Evolutionary conservation across 306 rosid genomes (phyloP).

Genomic region (Urtica urens): DNA sequence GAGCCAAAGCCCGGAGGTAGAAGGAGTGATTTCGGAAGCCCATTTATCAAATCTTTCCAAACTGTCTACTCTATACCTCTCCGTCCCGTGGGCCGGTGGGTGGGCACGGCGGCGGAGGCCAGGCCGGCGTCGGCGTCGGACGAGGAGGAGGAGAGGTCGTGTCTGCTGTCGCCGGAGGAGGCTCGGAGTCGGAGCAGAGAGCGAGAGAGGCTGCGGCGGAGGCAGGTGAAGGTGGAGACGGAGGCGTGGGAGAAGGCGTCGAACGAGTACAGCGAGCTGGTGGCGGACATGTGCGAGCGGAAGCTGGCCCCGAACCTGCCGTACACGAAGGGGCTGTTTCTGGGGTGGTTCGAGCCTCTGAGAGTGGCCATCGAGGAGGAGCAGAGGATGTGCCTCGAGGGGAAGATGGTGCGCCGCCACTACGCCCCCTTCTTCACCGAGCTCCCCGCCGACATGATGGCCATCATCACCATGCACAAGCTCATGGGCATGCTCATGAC

Average conservation of each 20-base stretch:
- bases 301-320: slow-evolving; percentile 90
- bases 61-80: slow-evolving; percentile 7
- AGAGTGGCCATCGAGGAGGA: slow-evolving; percentile 54
- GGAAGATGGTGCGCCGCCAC: slow-evolving; percentile 28
- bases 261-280: slow-evolving; percentile 67
- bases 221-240: slow-evolving; percentile 81
- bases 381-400: slow-evolving; percentile 34
- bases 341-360: slow-evolving; percentile 94
- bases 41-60: no score
- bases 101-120: slow-evolving; percentile 46
- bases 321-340: slow-evolving; percentile 73
- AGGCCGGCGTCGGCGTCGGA: slow-evolving; percentile 42
- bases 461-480: slow-evolving; percentile 90
- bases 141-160: slow-evolving; percentile 59
- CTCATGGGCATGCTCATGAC: slow-evolving; percentile 72
- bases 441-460: slow-evolving; percentile 79
- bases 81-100: slow-evolving; percentile 8
- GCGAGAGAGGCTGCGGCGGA: slow-evolving; percentile 38
- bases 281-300: slow-evolving; percentile 85
- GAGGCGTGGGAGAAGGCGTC: slow-evolving; percentile 79
- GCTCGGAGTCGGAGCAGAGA: slow-evolving; percentile 20
- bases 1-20: slow-evolving; percentile 13
- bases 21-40: no score
- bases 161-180: slow-evolving; percentile 25
- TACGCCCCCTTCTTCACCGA: slow-evolving; percentile 50